These are phyloP conservation scores for Fusarium bactridioides DNA, from an alignment of 2,329 filamentous ascomycete species.

Conservation along the genomic window DNA sequence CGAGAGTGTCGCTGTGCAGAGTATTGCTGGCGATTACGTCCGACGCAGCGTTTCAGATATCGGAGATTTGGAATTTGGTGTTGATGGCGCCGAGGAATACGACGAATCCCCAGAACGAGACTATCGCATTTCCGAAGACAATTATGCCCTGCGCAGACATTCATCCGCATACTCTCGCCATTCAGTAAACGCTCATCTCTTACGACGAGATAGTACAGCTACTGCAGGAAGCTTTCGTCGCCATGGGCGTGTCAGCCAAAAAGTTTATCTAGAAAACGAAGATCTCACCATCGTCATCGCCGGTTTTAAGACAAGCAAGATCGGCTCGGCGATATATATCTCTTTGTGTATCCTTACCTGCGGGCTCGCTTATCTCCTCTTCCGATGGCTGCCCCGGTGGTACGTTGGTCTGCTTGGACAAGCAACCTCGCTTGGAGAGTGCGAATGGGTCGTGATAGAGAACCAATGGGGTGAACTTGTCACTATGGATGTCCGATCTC, in stretches of 20 bases:
- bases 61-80: constrained; percentile 51
- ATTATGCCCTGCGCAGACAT: constrained; percentile 64
- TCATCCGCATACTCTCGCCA: constrained; percentile 67
- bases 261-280: constrained; percentile 91
- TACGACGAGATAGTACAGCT: constrained; percentile 73
- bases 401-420: constrained; percentile 78
- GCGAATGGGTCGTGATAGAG: constrained; percentile 93
- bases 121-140: constrained; percentile 50
- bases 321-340: constrained; percentile 75
- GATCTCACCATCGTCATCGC: constrained; percentile 94
- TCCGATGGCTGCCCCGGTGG: constrained; percentile 92
- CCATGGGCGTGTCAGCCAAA: constrained; percentile 78
- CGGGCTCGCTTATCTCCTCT: constrained; percentile 82
- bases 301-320: constrained; percentile 80
- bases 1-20: constrained; percentile 43
- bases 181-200: constrained; percentile 70
- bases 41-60: constrained; percentile 49
- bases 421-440: constrained; percentile 73
- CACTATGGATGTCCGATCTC: constrained; percentile 71
- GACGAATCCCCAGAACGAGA: constrained; percentile 53
- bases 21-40: constrained; percentile 35
- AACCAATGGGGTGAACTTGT: constrained; percentile 96
- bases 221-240: constrained; percentile 72
- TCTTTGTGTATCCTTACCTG: constrained; percentile 74
- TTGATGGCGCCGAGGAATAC: constrained; percentile 52